Percentiles rank a stretch among this genome's conserved stretches.
These are phyloP conservation scores for Excoecaria cochinchinensis DNA, from an alignment of 345 rosid genomes.

Conservation along the genomic window DNA sequence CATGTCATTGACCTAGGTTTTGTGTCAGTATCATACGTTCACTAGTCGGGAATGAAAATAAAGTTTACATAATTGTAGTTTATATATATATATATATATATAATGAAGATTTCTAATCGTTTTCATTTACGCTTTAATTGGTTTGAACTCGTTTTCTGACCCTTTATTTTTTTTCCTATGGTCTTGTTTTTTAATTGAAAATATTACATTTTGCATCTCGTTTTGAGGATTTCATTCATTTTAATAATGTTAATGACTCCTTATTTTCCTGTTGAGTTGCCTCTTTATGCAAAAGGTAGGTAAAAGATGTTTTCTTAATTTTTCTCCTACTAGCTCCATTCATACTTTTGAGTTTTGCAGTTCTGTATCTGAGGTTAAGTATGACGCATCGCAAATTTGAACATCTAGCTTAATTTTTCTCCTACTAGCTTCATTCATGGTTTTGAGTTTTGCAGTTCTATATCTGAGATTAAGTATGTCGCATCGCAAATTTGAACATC, in stretches of 20 bases:
- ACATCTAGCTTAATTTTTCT: slow-evolving; percentile 37
- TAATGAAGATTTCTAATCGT: background rate
- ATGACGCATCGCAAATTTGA: slow-evolving; percentile 36
- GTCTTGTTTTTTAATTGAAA: too few relatives aligned
- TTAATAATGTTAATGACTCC: too few relatives aligned
- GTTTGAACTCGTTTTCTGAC: background rate
- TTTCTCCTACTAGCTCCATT: background rate
- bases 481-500: slow-evolving; percentile 87
- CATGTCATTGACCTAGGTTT: slow-evolving; percentile 21
- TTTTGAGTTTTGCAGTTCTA: slow-evolving; percentile 27
- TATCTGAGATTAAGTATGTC: slow-evolving; percentile 44
- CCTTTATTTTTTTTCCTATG: background rate
- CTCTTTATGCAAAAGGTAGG: too few relatives aligned
- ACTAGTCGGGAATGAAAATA: background rate
- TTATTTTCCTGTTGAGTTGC: too few relatives aligned
- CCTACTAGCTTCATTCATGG: background rate
- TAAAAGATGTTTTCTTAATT: background rate
- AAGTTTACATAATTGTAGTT: too few relatives aligned
- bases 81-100: too few relatives aligned
- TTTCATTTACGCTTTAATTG: background rate
- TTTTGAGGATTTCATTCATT: too few relatives aligned
- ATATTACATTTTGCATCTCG: background rate
- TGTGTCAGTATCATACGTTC: slow-evolving; percentile 9
- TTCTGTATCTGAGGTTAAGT: background rate
- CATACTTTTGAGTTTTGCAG: slow-evolving; percentile 25